Evolutionary conservation across 1,139 yeast species (phyloP).

Genomic region (Debaryomyces robertsiae): DNA sequence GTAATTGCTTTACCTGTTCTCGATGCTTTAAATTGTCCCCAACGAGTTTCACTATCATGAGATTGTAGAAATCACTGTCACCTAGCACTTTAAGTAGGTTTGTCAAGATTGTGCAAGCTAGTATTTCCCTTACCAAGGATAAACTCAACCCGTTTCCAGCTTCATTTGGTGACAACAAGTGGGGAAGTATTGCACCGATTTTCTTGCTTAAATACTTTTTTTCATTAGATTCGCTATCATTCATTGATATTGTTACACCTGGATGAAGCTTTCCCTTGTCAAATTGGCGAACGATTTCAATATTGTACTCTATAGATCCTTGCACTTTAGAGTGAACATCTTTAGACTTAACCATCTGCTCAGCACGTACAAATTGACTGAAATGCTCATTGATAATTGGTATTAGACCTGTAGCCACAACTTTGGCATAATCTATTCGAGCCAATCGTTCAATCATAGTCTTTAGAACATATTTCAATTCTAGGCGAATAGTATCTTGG

Average conservation of each 20-base stretch:
- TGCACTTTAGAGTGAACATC: conserved; percentile 20
- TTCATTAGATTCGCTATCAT: conserved; percentile 46
- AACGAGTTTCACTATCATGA: conserved; percentile 58
- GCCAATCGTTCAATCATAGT: conserved; percentile 45
- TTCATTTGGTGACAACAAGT: conserved; percentile 53
- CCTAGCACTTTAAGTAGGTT: conserved; percentile 57
- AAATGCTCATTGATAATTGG: conserved; percentile 74
- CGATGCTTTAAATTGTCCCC: conserved; percentile 73
- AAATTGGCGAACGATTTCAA: conserved; percentile 62
- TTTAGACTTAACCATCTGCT: conserved; percentile 36
- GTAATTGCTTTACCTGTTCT: conserved; percentile 70
- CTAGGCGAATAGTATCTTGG: conserved; percentile 52
- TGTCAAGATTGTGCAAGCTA: conserved; percentile 52
- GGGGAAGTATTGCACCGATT: conserved; percentile 50
- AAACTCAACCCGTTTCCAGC: conserved; percentile 49
- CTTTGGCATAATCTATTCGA: conserved; percentile 54
- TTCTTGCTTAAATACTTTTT: conserved; percentile 53
- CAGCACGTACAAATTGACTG: conserved; percentile 55
- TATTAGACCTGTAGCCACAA: conserved; percentile 58
- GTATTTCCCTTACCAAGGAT: conserved; percentile 61
- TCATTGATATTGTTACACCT: conserved; percentile 52
- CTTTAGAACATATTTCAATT: conserved; percentile 47
- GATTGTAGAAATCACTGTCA: conserved; percentile 80
- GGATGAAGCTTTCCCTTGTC: conserved; percentile 61
- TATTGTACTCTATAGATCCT: conserved; percentile 51